Evolutionary conservation across 108 stramenopile species (phyloP), one percentile per base, ranked within the genome.

Genomic region (Nitzschia palea): DNA sequence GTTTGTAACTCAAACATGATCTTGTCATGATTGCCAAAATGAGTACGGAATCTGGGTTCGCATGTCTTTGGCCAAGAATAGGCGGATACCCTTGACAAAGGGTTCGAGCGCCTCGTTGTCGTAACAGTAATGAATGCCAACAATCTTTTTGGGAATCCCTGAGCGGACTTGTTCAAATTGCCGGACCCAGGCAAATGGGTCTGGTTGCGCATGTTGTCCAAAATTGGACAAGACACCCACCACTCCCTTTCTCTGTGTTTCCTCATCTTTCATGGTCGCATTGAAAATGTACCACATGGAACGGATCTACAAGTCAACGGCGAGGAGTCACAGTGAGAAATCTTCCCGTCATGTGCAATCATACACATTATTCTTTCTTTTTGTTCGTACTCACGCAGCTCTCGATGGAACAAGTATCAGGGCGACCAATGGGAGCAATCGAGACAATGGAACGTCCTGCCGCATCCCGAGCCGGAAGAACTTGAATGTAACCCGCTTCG

Each of bases 231-330:
- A 9, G 0, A 73, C 62, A 35, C 55, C 35, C 10, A 65, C 56
- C 0, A 73, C 4, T 0, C 72, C 72, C 5, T 44, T 67, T 14
- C 33, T 23, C 47, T 67, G 66, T 5, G 57, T 36, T 10, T 54
- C 74, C 32, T 54, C 59, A 22, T 75, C 74, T 37, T 60, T 42
- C 51, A 60, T 31, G 8, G 37, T 50, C 3, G 58, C 3, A 23
- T 5, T 44, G 26, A 68, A 30, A 26, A 75, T 44, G 35, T 75
- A 75, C 66, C 67, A 75, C 44, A 67, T 34, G 3, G 52, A 59
- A 9, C 55, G 51, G 27, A 12, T 30, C 53, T 67, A 36, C 23
- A 20, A 25, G 1, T 12, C 40, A 33, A 56, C 31, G 15, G 14
- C n/a, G 15, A 3, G n/a, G 37, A 60, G 3, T 22, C 35, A 17